A percentile compares a stretch with the other conserved stretches of the same genome.
Conservation (phyloP, 768 basidiomycete species). For the Antrodiella citrinella region DNA sequence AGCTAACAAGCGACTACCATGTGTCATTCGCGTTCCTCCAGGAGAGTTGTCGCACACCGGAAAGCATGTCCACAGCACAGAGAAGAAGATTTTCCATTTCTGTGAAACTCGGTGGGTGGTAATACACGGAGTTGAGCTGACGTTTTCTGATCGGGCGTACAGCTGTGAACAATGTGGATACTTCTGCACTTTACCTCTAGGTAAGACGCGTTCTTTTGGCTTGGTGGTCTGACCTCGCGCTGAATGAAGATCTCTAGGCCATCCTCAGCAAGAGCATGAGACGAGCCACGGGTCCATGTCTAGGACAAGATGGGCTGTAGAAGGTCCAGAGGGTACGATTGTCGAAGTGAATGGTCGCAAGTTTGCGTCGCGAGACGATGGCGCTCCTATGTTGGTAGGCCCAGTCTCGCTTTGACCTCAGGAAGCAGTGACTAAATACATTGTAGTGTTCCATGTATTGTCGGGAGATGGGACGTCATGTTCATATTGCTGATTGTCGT, state of each 20-base stretch:
- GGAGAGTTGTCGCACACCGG: slow-evolving; percentile 37
- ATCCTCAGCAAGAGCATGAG: slow-evolving; percentile 52
- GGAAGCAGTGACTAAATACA: too few relatives aligned
- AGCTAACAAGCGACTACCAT: slow-evolving; percentile 44
- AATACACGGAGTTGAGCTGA: background rate
- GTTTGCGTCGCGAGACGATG: slow-evolving; percentile 46
- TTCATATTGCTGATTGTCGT: slow-evolving; percentile 51
- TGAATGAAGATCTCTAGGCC: slow-evolving; percentile 30
- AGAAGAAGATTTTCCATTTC: slow-evolving; percentile 40
- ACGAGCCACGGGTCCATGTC: slow-evolving; percentile 62
- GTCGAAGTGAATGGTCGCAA: slow-evolving; percentile 49
- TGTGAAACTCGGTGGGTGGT: slow-evolving; percentile 38
- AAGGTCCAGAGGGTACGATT: slow-evolving; percentile 39
- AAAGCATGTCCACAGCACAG: slow-evolving; percentile 39
- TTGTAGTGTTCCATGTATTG: slow-evolving; percentile 47
- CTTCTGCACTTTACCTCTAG: slow-evolving; percentile 48
- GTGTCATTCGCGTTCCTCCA: slow-evolving; percentile 37
- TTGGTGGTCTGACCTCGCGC: background rate
- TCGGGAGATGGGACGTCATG: slow-evolving; percentile 45
- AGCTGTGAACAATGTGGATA: slow-evolving; percentile 53
- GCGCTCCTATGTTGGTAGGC: slow-evolving; percentile 46
- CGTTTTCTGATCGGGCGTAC: background rate
- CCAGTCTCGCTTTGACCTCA: too few relatives aligned
- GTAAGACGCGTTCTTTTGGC: slow-evolving; percentile 22
- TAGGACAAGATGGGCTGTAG: slow-evolving; percentile 45